phyloP scores from a whole-genome alignment of 2,329 filamentous ascomycete genomes.

The Diplodia scrobiculata region DNA sequence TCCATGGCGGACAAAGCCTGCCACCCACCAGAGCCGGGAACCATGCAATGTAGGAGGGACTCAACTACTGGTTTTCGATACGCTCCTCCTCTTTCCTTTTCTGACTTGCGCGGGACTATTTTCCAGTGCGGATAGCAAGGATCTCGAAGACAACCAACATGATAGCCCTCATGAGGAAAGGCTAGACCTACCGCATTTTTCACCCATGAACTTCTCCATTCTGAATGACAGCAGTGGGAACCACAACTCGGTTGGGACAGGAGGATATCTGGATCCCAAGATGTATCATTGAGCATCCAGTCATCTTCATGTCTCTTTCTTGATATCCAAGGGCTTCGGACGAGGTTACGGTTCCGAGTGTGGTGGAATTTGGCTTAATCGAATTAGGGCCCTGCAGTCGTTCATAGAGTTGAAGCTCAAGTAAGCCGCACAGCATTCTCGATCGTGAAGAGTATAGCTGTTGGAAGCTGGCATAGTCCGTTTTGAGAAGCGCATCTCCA shows the following conservation, averaged over 20 bases:
- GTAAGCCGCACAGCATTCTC: not conserved
- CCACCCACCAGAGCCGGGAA: conserved; percentile 14
- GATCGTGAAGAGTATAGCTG: not conserved
- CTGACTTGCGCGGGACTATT: not conserved
- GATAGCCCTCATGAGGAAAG: conserved; percentile 5
- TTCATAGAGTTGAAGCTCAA: not conserved
- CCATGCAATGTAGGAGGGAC: conserved; percentile 1
- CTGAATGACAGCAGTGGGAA: conserved; percentile 1
- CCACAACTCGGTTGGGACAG: not conserved
- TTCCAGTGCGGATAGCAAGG: not conserved
- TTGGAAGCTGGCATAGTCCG: not conserved
- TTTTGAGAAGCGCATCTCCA: not conserved
- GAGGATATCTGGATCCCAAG: not conserved
- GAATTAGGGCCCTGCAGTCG: not conserved
- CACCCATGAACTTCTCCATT: conserved; percentile 16
- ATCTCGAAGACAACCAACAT: not conserved
- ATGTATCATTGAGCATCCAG: not conserved
- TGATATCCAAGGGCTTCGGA: conserved; percentile 12
- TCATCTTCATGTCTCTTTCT: not conserved
- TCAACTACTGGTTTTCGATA: not conserved
- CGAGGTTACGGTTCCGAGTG: not conserved
- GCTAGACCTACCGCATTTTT: conserved; percentile 2
- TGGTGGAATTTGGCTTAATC: not conserved
- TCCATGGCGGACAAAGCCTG: conserved; percentile 8
- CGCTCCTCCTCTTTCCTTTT: not conserved